phyloP scores from a whole-genome alignment of 2,329 filamentous ascomycete species.

The Aureobasidium musti region DNA sequence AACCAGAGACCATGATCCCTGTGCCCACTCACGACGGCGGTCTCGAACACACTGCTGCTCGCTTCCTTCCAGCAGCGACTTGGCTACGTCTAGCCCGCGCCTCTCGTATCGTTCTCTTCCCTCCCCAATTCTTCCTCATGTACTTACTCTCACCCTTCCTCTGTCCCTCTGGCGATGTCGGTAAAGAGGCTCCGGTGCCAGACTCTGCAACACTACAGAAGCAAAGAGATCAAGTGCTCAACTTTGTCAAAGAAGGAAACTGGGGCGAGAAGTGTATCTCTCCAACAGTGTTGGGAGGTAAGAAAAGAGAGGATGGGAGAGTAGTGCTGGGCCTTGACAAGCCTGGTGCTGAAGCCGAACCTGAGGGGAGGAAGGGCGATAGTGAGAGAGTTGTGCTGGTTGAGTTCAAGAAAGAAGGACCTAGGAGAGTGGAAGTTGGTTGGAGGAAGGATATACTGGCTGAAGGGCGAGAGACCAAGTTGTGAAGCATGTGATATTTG shows the following conservation, averaged over 20 bases:
- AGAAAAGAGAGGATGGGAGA: constrained; percentile 52
- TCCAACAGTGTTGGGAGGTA: constrained; percentile 44
- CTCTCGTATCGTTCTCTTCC: constrained; percentile 79
- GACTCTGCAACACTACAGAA: constrained; percentile 46
- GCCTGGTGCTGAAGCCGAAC: constrained; percentile 60
- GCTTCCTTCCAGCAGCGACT: constrained; percentile 67
- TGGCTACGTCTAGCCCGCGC: constrained; percentile 68
- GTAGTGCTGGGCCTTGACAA: constrained; percentile 56
- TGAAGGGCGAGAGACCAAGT: constrained; percentile 51
- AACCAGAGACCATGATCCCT: constrained; percentile 61
- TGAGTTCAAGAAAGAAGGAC: constrained; percentile 59
- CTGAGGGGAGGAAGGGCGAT: constrained; percentile 55
- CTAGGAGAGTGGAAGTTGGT: constrained; percentile 57
- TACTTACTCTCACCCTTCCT: constrained; percentile 60
- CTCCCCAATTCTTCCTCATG: constrained; percentile 81
- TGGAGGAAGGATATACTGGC: constrained; percentile 50
- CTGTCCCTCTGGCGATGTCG: constrained; percentile 39
- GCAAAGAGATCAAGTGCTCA: constrained; percentile 57
- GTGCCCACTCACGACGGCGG: constrained; percentile 71
- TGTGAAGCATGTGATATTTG: too few species aligned
- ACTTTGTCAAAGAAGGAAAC: constrained; percentile 53
- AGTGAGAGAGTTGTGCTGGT: constrained; percentile 59
- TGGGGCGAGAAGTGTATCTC: constrained; percentile 51
- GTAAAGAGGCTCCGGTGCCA: constrained; percentile 36
- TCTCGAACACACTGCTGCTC: constrained; percentile 71